Evolutionary conservation across 805 yeast genomes (phyloP).

Genomic region (Metschnikowia similis): DNA sequence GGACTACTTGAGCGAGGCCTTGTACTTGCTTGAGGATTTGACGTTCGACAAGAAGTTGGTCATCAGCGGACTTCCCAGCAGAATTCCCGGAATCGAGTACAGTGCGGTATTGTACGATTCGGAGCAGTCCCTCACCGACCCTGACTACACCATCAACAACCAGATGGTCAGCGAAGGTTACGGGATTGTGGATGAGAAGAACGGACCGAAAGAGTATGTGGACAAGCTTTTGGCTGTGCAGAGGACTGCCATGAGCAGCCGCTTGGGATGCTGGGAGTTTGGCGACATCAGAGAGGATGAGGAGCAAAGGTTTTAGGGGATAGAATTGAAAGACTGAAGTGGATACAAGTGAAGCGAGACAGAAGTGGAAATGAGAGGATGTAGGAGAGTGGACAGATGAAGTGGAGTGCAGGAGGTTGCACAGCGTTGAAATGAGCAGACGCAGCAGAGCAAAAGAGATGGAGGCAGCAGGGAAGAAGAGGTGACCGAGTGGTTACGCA

Average conservation of each 20-base stretch:
- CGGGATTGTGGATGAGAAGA: constrained; percentile 47
- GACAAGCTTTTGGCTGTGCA: constrained; percentile 41
- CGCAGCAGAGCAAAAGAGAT: too few relatives aligned
- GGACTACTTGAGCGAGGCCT: constrained; percentile 53
- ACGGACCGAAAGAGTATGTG: constrained; percentile 27
- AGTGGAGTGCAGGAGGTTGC: too few relatives aligned
- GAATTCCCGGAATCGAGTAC: constrained; percentile 41
- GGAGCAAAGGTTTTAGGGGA: constrained; percentile 13
- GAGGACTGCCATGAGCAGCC: constrained; percentile 43
- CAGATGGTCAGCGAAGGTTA: constrained; percentile 56
- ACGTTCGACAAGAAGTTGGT: constrained; percentile 51
- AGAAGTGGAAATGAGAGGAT: not conserved
- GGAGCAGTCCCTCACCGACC: constrained; percentile 47
- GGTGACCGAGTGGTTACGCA: too few relatives aligned
- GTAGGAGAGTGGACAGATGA: not conserved
- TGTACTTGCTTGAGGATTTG: constrained; percentile 50
- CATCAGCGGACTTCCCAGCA: constrained; percentile 44
- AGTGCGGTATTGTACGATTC: constrained; percentile 55
- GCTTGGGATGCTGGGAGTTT: constrained; percentile 69
- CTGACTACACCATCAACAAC: constrained; percentile 56
- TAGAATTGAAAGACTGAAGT: too few relatives aligned
- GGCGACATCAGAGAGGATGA: constrained; percentile 68
- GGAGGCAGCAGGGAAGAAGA: too few relatives aligned
- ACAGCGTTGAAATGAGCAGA: too few relatives aligned
- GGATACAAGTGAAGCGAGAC: not conserved